phyloP scores from a whole-genome alignment of 1,284 basidiomycete genomes.

The Malassezia caprae region DNA sequence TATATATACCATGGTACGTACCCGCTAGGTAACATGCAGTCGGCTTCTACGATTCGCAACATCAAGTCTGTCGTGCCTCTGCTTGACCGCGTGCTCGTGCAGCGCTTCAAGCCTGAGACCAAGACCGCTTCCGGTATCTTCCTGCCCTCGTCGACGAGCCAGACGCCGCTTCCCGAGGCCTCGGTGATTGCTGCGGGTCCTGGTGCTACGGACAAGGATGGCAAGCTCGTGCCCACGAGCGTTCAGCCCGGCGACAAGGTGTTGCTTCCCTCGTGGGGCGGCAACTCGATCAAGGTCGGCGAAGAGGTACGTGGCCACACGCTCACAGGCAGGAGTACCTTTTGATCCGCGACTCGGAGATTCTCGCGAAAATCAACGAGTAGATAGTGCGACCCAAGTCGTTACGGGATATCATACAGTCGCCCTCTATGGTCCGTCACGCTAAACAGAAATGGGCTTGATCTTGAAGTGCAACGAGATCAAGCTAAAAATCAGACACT shows the following conservation, averaged over 20 bases:
- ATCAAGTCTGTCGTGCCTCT: constrained; percentile 86
- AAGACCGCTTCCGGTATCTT: constrained; percentile 62
- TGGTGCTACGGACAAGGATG: constrained; percentile 76
- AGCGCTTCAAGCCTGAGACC: constrained; percentile 77
- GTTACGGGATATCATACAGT: neutral
- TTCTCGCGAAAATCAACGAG: constrained; percentile 92
- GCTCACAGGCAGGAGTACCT: constrained; percentile 65
- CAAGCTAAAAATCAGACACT: constrained; percentile 95
- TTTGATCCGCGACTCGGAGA: constrained; percentile 89
- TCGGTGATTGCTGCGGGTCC: constrained; percentile 93
- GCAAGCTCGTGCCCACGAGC: constrained; percentile 63
- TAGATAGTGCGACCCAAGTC: constrained; percentile 49
- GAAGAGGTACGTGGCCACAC: constrained; percentile 66
- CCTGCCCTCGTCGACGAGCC: constrained; percentile 76
- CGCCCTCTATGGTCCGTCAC: neutral
- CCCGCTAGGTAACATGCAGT: constrained; percentile 54
- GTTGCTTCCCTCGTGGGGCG: constrained; percentile 88
- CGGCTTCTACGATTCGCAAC: constrained; percentile 51
- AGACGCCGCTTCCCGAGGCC: constrained; percentile 78
- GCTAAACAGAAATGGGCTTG: constrained; percentile 65
- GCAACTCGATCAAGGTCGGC: constrained; percentile 87
- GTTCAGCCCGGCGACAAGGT: constrained; percentile 87
- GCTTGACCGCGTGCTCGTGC: constrained; percentile 90
- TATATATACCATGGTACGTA: constrained; percentile 10
- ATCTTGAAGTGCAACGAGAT: constrained; percentile 99